These are phyloP conservation scores for Ophiobolus disseminans DNA, from an alignment of 2,329 filamentous ascomycete genomes.

Conservation along the genomic window DNA sequence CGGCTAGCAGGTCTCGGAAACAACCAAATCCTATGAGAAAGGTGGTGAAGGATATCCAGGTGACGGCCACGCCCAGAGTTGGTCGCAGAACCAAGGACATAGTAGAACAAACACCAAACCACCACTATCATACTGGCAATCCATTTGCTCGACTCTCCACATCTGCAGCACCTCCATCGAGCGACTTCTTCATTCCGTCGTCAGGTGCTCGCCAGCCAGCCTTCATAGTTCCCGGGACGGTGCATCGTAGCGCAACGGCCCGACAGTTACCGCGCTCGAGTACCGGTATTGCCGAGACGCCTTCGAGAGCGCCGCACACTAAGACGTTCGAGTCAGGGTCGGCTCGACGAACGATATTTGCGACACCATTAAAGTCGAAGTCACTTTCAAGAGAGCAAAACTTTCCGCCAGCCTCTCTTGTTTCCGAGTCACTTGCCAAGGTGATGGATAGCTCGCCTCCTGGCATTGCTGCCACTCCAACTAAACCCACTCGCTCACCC, in stretches of 20 bases:
- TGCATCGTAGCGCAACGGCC: conserved; percentile 37
- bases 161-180: conserved; percentile 28
- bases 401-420: conserved; percentile 6
- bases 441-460: conserved; percentile 18
- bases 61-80: conserved; percentile 54
- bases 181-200: conserved; percentile 50
- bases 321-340: conserved; percentile 35
- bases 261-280: conserved; percentile 35
- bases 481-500: conserved; percentile 15
- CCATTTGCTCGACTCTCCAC: conserved; percentile 28
- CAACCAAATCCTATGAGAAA: conserved; percentile 36
- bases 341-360: conserved; percentile 39
- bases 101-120: conserved; percentile 38
- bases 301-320: conserved; percentile 48
- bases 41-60: conserved; percentile 45
- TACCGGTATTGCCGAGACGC: conserved; percentile 54
- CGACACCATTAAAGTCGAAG: conserved; percentile 39
- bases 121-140: conserved; percentile 27
- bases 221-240: conserved; percentile 35
- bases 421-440: conserved; percentile 38
- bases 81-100: conserved; percentile 42
- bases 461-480: conserved; percentile 25
- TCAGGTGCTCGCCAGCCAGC: conserved; percentile 45
- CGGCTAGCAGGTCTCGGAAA: conserved; percentile 38
- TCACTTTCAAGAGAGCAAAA: conserved; percentile 6